A percentile compares a stretch with the other conserved stretches of the same genome.
Evolutionary conservation across 1,284 basidiomycete species (phyloP).

Genomic region (Moesziomyces aphidis): DNA sequence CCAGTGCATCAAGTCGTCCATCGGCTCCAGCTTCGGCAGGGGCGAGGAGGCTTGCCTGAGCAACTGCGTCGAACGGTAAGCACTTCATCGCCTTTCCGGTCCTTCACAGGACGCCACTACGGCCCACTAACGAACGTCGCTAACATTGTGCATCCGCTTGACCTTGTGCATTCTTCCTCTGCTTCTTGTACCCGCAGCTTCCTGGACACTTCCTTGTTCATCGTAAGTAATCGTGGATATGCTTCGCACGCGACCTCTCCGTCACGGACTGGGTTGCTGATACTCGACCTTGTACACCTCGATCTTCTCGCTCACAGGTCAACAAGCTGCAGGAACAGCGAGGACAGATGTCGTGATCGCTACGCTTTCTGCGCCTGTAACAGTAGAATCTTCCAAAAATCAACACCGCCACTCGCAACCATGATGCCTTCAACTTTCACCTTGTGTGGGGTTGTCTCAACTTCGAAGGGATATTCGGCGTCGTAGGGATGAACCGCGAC

Average conservation of each 20-base stretch:
- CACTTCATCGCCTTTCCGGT: not conserved
- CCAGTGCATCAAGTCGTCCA: slow-evolving; percentile 86
- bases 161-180: no score
- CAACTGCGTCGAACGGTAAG: slow-evolving; percentile 82
- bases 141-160: no score
- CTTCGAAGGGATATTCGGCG: no score
- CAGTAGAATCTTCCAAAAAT: slow-evolving; percentile 1
- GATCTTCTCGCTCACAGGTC: slow-evolving; percentile 67
- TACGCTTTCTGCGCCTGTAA: slow-evolving; percentile 10
- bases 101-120: no score
- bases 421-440: not conserved
- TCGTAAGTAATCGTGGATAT: slow-evolving; percentile 36
- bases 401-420: not conserved
- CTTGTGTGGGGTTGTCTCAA: no score
- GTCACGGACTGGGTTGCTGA: not conserved
- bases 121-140: no score
- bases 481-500: no score
- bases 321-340: slow-evolving; percentile 77
- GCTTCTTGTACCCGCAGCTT: slow-evolving; percentile 73
- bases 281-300: not conserved
- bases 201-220: slow-evolving; percentile 80
- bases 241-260: not conserved
- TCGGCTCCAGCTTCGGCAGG: slow-evolving; percentile 85
- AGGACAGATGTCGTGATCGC: slow-evolving; percentile 33
- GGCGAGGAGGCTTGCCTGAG: slow-evolving; percentile 85